Evolutionary conservation across 306 rosid genomes (phyloP).

Genomic region (Arachis stenosperma): DNA sequence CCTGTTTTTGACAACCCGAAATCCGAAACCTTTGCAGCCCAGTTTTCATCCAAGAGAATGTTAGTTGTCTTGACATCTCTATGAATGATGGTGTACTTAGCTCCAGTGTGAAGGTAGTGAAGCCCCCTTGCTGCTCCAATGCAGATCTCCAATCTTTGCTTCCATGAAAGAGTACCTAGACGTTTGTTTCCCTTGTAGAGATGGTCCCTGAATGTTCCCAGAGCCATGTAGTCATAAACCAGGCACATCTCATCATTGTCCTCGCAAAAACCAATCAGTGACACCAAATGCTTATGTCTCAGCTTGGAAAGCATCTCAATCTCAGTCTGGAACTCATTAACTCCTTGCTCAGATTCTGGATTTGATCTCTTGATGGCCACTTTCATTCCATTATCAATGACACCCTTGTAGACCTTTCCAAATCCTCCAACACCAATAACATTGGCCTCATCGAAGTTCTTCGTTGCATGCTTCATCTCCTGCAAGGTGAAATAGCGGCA

Average conservation of each 20-base stretch:
- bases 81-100: slow-evolving; percentile 64
- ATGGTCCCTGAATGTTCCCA: slow-evolving; percentile 61
- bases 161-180: slow-evolving; percentile 49
- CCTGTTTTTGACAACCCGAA: slow-evolving; percentile 70
- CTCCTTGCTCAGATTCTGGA: slow-evolving; percentile 67
- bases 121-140: slow-evolving; percentile 68
- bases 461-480: slow-evolving; percentile 55
- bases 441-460: slow-evolving; percentile 52
- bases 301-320: slow-evolving; percentile 69
- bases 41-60: slow-evolving; percentile 65
- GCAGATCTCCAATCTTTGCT: slow-evolving; percentile 64
- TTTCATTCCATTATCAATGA: slow-evolving; percentile 46
- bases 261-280: slow-evolving; percentile 64
- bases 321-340: slow-evolving; percentile 60
- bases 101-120: slow-evolving; percentile 69
- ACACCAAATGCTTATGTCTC: slow-evolving; percentile 66
- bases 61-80: slow-evolving; percentile 68
- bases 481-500: slow-evolving; percentile 56
- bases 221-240: slow-evolving; percentile 64
- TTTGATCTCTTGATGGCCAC: slow-evolving; percentile 63
- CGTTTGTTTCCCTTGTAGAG: slow-evolving; percentile 54
- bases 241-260: slow-evolving; percentile 58
- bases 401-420: slow-evolving; percentile 65
- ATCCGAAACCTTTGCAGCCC: slow-evolving; percentile 66
- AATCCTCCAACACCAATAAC: slow-evolving; percentile 72